Conservation (phyloP, 306 rosid genomes). For the Sesbania bispinosa region DNA sequence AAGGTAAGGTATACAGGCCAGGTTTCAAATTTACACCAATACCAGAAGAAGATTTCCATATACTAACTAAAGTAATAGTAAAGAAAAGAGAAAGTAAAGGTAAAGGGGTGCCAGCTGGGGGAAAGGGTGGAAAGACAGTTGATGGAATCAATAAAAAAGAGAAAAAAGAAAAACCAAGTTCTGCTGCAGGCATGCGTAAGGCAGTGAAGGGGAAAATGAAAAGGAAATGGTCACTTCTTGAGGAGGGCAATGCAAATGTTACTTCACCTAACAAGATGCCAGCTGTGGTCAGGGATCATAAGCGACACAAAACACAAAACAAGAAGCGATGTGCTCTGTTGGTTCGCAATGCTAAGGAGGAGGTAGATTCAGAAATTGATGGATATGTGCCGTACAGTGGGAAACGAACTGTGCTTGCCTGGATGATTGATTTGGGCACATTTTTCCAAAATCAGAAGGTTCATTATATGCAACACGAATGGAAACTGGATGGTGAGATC, state of each 20-base stretch:
- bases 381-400: conserved; percentile 76
- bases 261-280: conserved; percentile 29
- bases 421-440: conserved; percentile 91
- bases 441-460: conserved; percentile 63
- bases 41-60: conserved; percentile 58
- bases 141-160: conserved; percentile 29
- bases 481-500: conserved; percentile 60
- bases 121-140: conserved; percentile 21
- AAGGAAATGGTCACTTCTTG: conserved; percentile 31
- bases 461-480: conserved; percentile 45
- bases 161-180: conserved; percentile 37
- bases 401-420: conserved; percentile 73
- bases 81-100: conserved; percentile 27
- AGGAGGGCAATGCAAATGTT: conserved; percentile 26
- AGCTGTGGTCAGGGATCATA: conserved; percentile 36
- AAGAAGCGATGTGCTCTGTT: conserved; percentile 53
- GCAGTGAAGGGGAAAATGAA: conserved; percentile 41
- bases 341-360: conserved; percentile 67
- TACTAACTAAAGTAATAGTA: conserved; percentile 46
- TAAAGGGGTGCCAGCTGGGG: conserved; percentile 19
- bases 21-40: conserved; percentile 74
- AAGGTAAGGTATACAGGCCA: conserved; percentile 40
- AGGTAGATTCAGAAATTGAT: conserved; percentile 59
- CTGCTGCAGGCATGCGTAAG: conserved; percentile 33
- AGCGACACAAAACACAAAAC: conserved; percentile 47